Evolutionary conservation across 768 basidiomycete genomes (phyloP).

Genomic region (Hypsizygus marmoreus): DNA sequence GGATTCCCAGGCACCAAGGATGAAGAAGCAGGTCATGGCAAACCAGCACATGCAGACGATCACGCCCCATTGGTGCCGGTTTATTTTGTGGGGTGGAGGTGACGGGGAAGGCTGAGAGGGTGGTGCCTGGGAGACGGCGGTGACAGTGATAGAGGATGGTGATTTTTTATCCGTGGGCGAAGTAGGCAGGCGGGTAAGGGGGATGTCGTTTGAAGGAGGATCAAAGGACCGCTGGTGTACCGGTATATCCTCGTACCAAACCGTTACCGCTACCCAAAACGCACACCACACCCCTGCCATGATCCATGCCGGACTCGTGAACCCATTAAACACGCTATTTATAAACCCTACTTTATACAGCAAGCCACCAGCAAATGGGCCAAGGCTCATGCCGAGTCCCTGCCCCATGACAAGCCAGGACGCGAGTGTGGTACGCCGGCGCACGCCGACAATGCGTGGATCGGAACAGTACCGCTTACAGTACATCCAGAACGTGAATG

Average conservation of each 20-base stretch:
- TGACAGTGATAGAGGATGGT: too few relatives aligned
- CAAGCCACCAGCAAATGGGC: slow-evolving; percentile 65
- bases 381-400: slow-evolving; percentile 59
- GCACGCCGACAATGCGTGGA: slow-evolving; percentile 65
- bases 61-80: slow-evolving; percentile 49
- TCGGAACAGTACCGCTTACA: slow-evolving; percentile 71
- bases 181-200: not conserved
- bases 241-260: slow-evolving; percentile 45
- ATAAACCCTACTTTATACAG: slow-evolving; percentile 62
- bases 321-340: slow-evolving; percentile 65
- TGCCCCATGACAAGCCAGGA: slow-evolving; percentile 67
- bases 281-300: slow-evolving; percentile 56
- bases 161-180: not conserved
- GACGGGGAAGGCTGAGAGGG: slow-evolving; percentile 7
- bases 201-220: not conserved
- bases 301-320: slow-evolving; percentile 66
- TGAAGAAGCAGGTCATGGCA: slow-evolving; percentile 69
- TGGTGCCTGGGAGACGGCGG: not conserved
- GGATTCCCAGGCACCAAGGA: slow-evolving; percentile 69
- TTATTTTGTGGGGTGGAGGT: slow-evolving; percentile 13
- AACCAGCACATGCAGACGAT: slow-evolving; percentile 70
- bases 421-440: slow-evolving; percentile 61
- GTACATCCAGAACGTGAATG: slow-evolving; percentile 69
- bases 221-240: slow-evolving; percentile 7
- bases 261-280: slow-evolving; percentile 44